phyloP scores from a whole-genome alignment of 2,329 filamentous ascomycete genomes.

The Colletotrichum orchidophilum region DNA sequence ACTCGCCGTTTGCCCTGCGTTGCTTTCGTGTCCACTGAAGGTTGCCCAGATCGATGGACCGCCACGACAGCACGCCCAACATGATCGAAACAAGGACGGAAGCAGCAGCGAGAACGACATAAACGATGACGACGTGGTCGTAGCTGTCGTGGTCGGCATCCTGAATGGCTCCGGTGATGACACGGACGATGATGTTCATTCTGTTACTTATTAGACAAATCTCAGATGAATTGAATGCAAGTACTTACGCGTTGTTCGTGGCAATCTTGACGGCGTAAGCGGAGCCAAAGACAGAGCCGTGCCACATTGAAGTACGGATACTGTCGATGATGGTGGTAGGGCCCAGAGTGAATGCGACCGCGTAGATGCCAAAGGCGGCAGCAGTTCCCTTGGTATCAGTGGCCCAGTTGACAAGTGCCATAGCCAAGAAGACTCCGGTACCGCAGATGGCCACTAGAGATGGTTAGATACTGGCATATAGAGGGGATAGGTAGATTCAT shows the following conservation, averaged over 20 bases:
- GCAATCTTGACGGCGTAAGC: constrained; percentile 69
- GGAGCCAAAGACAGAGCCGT: constrained; percentile 67
- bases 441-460: constrained; percentile 52
- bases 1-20: constrained; percentile 54
- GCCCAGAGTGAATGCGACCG: constrained; percentile 63
- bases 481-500: no score
- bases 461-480: not conserved
- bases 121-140: constrained; percentile 62
- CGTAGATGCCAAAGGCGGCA: constrained; percentile 68
- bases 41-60: constrained; percentile 51
- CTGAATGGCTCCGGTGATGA: constrained; percentile 67
- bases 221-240: rapidly evolving
- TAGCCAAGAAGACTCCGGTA: constrained; percentile 53
- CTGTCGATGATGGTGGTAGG: constrained; percentile 69
- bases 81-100: constrained; percentile 55
- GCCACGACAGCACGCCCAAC: constrained; percentile 48
- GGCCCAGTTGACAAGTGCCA: constrained; percentile 64
- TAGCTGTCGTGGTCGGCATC: constrained; percentile 67
- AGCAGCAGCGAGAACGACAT: constrained; percentile 60
- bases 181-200: constrained; percentile 68
- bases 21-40: constrained; percentile 68
- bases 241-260: constrained; percentile 60
- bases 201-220: constrained; percentile 37
- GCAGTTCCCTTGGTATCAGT: constrained; percentile 60
- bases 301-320: constrained; percentile 68